Evolutionary conservation across 768 basidiomycete species (phyloP).

Genomic region (Saitozyma podzolica): DNA sequence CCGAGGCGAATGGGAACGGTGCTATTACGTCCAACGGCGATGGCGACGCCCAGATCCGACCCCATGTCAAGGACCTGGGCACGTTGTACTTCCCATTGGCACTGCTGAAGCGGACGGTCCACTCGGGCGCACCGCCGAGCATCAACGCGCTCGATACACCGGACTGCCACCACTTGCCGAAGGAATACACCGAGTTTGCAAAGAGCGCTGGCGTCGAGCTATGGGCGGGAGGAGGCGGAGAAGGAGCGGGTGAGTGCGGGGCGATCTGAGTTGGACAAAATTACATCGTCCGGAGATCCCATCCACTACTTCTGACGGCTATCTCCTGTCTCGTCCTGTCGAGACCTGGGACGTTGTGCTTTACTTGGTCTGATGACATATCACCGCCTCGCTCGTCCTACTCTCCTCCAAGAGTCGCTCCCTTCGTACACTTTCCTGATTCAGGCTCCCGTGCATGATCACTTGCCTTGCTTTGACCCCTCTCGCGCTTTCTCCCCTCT

Average conservation of each 20-base stretch:
- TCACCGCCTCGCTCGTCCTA: neutral
- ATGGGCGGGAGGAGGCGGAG: constrained; percentile 51
- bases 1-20: constrained; percentile 7
- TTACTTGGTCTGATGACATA: neutral
- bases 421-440: too few species aligned
- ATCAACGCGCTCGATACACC: constrained; percentile 51
- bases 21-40: neutral
- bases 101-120: constrained; percentile 17
- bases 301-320: neutral
- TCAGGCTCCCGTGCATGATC: too few species aligned
- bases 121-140: constrained; percentile 3
- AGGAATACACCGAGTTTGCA: constrained; percentile 42
- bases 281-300: neutral
- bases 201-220: constrained; percentile 39
- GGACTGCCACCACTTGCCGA: constrained; percentile 49
- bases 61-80: constrained; percentile 18
- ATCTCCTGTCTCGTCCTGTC: neutral
- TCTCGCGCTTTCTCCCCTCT: too few species aligned
- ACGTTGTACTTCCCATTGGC: constrained; percentile 42
- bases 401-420: neutral
- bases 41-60: too few species aligned
- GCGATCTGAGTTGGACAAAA: neutral
- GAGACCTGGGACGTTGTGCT: too few species aligned
- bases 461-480: too few species aligned
- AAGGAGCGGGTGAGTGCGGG: constrained; percentile 44